Conservation (phyloP, 2,329 filamentous ascomycete genomes). For the Pezicula radicicola region DNA sequence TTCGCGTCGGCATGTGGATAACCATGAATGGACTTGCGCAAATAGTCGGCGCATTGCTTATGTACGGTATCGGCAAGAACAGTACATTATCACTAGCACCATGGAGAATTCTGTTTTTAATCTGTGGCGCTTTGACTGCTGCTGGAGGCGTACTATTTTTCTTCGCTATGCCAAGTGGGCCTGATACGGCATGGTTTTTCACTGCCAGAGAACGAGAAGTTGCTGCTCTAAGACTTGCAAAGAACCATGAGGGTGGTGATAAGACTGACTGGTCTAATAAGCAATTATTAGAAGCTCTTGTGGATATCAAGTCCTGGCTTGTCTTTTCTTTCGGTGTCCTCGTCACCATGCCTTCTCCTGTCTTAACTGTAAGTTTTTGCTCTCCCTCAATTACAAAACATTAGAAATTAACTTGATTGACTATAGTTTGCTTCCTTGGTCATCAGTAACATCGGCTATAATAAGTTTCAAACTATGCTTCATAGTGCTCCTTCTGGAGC, state of each 20-base stretch:
- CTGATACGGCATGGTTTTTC: slow-evolving; percentile 47
- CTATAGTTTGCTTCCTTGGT: slow-evolving; percentile 45
- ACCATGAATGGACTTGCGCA: slow-evolving; percentile 44
- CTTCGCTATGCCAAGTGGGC: slow-evolving; percentile 42
- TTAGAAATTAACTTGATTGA: slow-evolving; percentile 1
- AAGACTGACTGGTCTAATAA: slow-evolving; percentile 39
- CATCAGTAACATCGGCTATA: slow-evolving; percentile 44
- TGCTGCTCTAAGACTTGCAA: slow-evolving; percentile 32
- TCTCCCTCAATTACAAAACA: neutral
- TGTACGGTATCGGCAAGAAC: slow-evolving; percentile 48
- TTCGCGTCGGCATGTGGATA: slow-evolving; percentile 35
- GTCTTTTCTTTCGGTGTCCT: slow-evolving; percentile 43
- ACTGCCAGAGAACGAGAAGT: slow-evolving; percentile 38
- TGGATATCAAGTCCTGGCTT: slow-evolving; percentile 41
- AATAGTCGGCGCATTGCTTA: slow-evolving; percentile 41
- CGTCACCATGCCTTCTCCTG: slow-evolving; percentile 42
- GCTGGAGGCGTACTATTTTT: slow-evolving; percentile 41
- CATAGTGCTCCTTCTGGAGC: slow-evolving; percentile 46
- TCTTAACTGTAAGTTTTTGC: slow-evolving; percentile 32
- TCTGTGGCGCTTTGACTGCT: slow-evolving; percentile 45
- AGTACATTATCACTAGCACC: slow-evolving; percentile 33
- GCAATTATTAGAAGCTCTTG: slow-evolving; percentile 41
- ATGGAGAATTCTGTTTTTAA: slow-evolving; percentile 46
- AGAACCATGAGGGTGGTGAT: slow-evolving; percentile 37
- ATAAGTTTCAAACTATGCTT: slow-evolving; percentile 41